phyloP scores from a whole-genome alignment of 345 rosid species.

The Pugionium dolabratum region DNA sequence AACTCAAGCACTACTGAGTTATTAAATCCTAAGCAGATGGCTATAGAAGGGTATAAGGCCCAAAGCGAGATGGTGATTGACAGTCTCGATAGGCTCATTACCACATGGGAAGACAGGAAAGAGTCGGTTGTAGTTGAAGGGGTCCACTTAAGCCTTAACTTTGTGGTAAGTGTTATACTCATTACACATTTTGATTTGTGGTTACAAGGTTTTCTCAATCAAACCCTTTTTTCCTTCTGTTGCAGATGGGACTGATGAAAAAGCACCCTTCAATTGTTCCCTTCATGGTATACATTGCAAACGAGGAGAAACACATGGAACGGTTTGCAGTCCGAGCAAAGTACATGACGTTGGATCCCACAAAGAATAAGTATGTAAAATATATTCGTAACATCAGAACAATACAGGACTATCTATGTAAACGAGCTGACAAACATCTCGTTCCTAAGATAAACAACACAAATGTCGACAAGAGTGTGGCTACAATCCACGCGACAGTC shows the following conservation, averaged over 20 bases:
- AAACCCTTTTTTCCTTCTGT: not conserved
- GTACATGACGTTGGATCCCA: conserved; percentile 97
- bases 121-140: conserved; percentile 98
- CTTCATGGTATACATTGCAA: conserved; percentile 92
- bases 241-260: conserved; percentile 99
- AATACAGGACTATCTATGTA: conserved; percentile 92
- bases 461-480: conserved; percentile 96
- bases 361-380: conserved; percentile 93
- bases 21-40: conserved; percentile 88
- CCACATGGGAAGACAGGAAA: conserved; percentile 95
- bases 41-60: conserved; percentile 95
- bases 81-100: conserved; percentile 94
- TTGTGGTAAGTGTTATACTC: conserved; percentile 67
- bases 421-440: conserved; percentile 96
- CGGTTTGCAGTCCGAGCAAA: conserved; percentile 99
- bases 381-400: conserved; percentile 93
- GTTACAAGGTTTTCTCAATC: not conserved
- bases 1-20: conserved; percentile 43
- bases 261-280: conserved; percentile 98
- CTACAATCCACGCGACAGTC: conserved; percentile 94
- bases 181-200: conserved; percentile 13
- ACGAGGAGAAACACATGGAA: conserved; percentile 95
- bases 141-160: conserved; percentile 98
- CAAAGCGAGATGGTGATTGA: conserved; percentile 99
- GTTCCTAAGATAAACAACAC: conserved; percentile 98